phyloP scores from a whole-genome alignment of 495 filamentous ascomycete genomes.

The Penicillium dipodomyicola region DNA sequence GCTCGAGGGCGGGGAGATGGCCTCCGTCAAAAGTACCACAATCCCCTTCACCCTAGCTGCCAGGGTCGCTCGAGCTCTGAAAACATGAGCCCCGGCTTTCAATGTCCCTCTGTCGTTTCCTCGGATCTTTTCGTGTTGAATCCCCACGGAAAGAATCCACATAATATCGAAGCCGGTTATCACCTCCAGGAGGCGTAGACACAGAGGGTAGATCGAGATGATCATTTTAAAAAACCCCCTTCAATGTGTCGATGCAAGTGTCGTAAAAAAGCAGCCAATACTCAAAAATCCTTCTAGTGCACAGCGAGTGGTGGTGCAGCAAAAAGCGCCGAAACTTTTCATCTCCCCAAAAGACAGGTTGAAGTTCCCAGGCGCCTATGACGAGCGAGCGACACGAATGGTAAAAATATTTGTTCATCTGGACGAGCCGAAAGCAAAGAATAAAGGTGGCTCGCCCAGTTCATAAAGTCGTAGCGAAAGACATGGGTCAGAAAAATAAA shows the following conservation, averaged over 20 bases:
- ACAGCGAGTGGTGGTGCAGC: conserved; percentile 48
- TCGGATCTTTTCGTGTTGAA: background rate
- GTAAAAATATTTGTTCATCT: conserved; percentile 39
- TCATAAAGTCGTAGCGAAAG: conserved; percentile 41
- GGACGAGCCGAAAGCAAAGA: conserved; percentile 37
- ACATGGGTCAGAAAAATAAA: conserved; percentile 36
- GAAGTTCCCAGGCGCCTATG: conserved; percentile 41
- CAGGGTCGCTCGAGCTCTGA: conserved; percentile 1
- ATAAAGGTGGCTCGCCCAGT: conserved; percentile 36
- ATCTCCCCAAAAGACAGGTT: conserved; percentile 24
- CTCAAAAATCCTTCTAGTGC: conserved; percentile 34
- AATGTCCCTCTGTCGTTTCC: conserved; percentile 8
- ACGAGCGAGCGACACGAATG: conserved; percentile 51
- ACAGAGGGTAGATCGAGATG: conserved; percentile 14
- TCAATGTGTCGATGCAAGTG: conserved; percentile 44
- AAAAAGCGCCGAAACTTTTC: conserved; percentile 39
- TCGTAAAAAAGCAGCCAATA: conserved; percentile 26
- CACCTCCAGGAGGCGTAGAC: conserved; percentile 25
- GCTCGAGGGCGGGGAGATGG: background rate
- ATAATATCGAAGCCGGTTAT: conserved; percentile 18
- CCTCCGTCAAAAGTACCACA: conserved; percentile 5
- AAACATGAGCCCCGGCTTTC: background rate
- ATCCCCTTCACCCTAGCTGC: background rate
- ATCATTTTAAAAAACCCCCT: conserved; percentile 11
- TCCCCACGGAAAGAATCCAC: background rate